Conservation (phyloP, 306 rosid genomes). For the Betula pendula region DNA sequence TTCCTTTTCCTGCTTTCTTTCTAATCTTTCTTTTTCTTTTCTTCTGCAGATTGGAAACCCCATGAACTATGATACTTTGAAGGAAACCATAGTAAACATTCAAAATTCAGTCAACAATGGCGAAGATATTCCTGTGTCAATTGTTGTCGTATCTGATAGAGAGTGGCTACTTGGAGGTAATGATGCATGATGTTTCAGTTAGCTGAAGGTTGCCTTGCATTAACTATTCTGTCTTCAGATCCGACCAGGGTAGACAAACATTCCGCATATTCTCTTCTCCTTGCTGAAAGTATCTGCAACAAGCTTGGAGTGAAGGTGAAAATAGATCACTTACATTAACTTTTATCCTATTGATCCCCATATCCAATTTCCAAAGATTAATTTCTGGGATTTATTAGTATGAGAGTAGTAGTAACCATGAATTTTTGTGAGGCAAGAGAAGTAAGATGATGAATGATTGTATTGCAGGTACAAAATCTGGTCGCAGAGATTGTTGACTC, state of each 20-base stretch:
- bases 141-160: conserved; percentile 80
- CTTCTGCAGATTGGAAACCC: conserved; percentile 79
- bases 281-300: conserved; percentile 81
- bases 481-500: conserved; percentile 92
- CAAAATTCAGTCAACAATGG: conserved; percentile 51
- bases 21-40: conserved; percentile 21
- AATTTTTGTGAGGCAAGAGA: conserved; percentile 11
- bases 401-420: conserved; percentile 5
- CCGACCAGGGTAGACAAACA: conserved; percentile 81
- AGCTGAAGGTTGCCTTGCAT: conserved; percentile 26
- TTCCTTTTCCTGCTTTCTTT: conserved; percentile 11
- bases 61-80: conserved; percentile 73
- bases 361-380: background rate
- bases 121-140: conserved; percentile 61
- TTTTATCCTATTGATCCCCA: background rate
- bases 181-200: conserved; percentile 21
- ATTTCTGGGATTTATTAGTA: conserved; percentile 15
- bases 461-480: conserved; percentile 80
- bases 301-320: conserved; percentile 80
- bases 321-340: conserved; percentile 2
- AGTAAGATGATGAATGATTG: conserved; percentile 19
- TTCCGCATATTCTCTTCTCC: conserved; percentile 81
- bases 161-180: conserved; percentile 91
- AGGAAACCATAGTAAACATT: conserved; percentile 67
- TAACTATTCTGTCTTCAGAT: conserved; percentile 61